Evolutionary conservation across 1,139 yeast species (phyloP).

Genomic region (Nematodospora anomalae): DNA sequence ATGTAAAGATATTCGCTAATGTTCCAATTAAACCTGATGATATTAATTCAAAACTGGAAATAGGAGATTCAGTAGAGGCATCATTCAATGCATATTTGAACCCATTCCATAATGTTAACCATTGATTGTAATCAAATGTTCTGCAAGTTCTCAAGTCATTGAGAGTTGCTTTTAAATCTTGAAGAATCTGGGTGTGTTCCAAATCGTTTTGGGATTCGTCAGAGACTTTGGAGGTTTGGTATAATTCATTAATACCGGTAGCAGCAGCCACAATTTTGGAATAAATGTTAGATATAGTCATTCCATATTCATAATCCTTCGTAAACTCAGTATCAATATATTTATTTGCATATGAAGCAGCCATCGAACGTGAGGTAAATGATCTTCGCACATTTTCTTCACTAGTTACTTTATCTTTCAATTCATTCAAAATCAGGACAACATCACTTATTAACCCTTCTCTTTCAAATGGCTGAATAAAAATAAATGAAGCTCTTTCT

Average conservation of each 20-base stretch:
- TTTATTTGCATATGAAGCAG: constrained; percentile 24
- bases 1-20: constrained; percentile 43
- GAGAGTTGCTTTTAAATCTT: constrained; percentile 19
- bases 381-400: constrained; percentile 12
- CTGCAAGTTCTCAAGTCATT: constrained; percentile 12
- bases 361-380: constrained; percentile 8
- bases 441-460: constrained; percentile 72
- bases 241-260: constrained; percentile 21
- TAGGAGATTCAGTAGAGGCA: constrained; percentile 17
- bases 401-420: constrained; percentile 13
- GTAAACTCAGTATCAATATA: constrained; percentile 36
- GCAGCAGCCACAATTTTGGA: constrained; percentile 21
- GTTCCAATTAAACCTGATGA: constrained; percentile 64
- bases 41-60: constrained; percentile 76
- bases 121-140: constrained; percentile 29
- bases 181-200: constrained; percentile 20
- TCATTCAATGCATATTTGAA: constrained; percentile 34
- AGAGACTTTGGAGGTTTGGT: constrained; percentile 18
- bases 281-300: constrained; percentile 22
- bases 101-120: constrained; percentile 50
- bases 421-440: constrained; percentile 20
- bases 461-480: constrained; percentile 55
- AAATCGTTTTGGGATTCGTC: constrained; percentile 16
- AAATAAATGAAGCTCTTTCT: constrained; percentile 43
- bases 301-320: constrained; percentile 28